A percentile compares a stretch with the other conserved stretches of the same genome.
These are phyloP conservation scores for Lasiodiplodia theobromae DNA, from an alignment of 2,329 filamentous ascomycete genomes.

Conservation along the genomic window DNA sequence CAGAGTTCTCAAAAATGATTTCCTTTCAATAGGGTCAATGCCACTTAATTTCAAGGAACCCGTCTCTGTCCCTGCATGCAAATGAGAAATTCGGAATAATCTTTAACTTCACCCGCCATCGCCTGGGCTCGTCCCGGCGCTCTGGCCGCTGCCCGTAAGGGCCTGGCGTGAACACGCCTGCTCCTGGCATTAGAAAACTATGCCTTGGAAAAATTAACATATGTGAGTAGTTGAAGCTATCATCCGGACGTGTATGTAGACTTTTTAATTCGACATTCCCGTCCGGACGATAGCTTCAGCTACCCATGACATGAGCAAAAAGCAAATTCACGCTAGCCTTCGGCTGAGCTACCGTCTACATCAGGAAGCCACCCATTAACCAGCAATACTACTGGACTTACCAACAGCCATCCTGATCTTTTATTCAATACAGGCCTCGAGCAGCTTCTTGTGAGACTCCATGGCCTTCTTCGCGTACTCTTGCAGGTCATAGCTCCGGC, in stretches of 20 bases:
- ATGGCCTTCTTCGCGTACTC: conserved; percentile 61
- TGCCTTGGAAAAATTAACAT: no score
- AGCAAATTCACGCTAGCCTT: no score
- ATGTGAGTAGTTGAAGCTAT: no score
- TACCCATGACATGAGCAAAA: no score
- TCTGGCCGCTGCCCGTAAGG: conserved; percentile 77
- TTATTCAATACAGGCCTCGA: conserved; percentile 36
- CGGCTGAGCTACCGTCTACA: no score
- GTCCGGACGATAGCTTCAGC: no score
- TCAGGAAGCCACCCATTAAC: no score
- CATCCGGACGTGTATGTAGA: no score
- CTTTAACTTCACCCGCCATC: conserved; percentile 69
- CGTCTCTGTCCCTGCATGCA: conserved; percentile 58
- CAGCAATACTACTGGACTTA: no score
- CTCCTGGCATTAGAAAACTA: conserved; percentile 88
- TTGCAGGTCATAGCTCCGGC: conserved; percentile 58
- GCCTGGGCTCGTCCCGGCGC: conserved; percentile 42
- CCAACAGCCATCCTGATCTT: not conserved
- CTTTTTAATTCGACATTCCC: no score
- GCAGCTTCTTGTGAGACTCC: conserved; percentile 53
- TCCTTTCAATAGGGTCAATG: not conserved
- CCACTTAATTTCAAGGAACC: not conserved
- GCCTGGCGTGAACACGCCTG: conserved; percentile 84
- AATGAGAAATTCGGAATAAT: conserved; percentile 99
- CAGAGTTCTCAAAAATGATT: not conserved